phyloP scores from a whole-genome alignment of 169 alveolate genomes.

The Plasmodium ovale region DNA sequence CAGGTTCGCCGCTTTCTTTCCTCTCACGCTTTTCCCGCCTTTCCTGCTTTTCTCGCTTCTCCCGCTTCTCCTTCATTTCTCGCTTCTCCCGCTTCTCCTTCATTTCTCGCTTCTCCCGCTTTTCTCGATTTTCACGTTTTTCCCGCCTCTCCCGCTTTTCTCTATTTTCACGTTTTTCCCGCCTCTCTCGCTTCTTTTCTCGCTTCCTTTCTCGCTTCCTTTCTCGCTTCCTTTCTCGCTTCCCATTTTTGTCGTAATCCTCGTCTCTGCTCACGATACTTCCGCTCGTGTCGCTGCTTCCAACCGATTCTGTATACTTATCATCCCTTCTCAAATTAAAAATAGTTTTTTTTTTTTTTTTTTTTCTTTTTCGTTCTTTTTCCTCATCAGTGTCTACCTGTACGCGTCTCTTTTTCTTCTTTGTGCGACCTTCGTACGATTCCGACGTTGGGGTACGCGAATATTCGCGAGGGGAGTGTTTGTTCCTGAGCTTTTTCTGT shows the following conservation, averaged over 20 bases:
- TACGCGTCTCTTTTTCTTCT: not conserved
- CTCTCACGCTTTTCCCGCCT: constrained; percentile 7
- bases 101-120: not conserved
- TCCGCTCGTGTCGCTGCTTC: too few species aligned
- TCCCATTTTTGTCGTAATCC: not conserved
- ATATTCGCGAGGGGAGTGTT: too few species aligned
- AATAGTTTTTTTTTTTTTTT: not conserved
- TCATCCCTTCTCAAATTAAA: too few species aligned
- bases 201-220: not conserved
- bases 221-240: not conserved
- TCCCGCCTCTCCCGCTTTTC: too few species aligned
- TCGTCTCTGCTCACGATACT: too few species aligned
- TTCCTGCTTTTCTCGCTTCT: not conserved
- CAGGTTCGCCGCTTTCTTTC: not conserved
- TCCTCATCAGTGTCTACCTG: not conserved
- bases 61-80: not conserved
- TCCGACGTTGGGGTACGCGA: too few species aligned
- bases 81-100: not conserved
- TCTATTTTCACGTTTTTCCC: not conserved
- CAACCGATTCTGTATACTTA: too few species aligned
- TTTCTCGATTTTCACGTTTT: constrained; percentile 2
- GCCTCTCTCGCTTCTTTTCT: not conserved
- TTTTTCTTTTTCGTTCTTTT: not conserved
- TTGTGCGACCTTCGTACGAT: too few species aligned
- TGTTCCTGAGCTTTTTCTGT: not conserved